Conservation (phyloP, 208 protist genomes). For the Leishmania amazonensis region DNA sequence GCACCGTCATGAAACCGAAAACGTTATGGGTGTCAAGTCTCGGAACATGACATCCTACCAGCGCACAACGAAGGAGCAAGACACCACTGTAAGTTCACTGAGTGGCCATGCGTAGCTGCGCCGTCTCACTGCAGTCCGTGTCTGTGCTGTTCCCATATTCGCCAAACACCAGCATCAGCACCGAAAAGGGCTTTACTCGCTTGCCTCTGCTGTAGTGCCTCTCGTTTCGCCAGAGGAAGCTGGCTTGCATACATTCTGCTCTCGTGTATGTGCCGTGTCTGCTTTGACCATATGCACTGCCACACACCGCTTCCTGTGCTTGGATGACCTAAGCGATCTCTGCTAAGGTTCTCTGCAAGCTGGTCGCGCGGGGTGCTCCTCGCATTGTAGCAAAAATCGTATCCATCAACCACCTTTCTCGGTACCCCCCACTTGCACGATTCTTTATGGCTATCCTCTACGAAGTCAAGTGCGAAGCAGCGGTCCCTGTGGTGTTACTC, state of each 20-base stretch:
- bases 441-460: neutral
- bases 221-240: neutral
- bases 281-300: neutral
- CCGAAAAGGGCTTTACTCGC: neutral
- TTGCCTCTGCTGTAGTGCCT: neutral
- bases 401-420: neutral
- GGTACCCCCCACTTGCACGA: neutral
- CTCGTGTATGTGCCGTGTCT: neutral
- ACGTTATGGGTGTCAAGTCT: neutral
- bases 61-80: neutral
- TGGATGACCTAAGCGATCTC: neutral
- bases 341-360: conserved; percentile 1
- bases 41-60: neutral
- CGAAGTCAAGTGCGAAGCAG: neutral
- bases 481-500: neutral
- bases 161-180: too few relatives aligned
- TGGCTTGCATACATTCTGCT: neutral
- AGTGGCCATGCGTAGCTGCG: neutral
- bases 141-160: neutral
- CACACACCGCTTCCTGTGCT: neutral
- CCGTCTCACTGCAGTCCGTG: neutral
- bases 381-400: neutral
- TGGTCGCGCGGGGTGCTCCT: neutral
- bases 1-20: neutral
- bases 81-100: neutral